Conservation (phyloP, 768 basidiomycete genomes). For the Trametes elegans region DNA sequence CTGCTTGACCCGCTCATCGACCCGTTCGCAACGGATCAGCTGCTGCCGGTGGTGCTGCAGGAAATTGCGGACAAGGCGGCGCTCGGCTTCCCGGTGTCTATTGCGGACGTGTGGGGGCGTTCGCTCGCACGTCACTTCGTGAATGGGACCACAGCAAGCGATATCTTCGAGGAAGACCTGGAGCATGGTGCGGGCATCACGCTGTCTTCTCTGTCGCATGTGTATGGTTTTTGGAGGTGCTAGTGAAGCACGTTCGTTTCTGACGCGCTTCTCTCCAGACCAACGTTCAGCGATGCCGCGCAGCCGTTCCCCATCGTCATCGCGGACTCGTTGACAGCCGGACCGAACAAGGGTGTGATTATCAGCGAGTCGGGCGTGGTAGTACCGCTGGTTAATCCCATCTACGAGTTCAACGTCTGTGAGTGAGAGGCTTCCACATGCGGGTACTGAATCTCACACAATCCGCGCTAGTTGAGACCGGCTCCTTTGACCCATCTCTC, state of each 20-base stretch:
- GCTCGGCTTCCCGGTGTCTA: slow-evolving; percentile 25
- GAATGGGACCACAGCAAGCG: slow-evolving; percentile 55
- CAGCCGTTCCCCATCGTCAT: slow-evolving; percentile 70
- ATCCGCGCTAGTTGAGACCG: slow-evolving; percentile 63
- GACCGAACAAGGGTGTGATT: slow-evolving; percentile 39
- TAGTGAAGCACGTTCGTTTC: background rate
- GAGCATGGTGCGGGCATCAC: slow-evolving; percentile 73
- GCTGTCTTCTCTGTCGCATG: slow-evolving; percentile 53
- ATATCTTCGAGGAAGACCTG: slow-evolving; percentile 59
- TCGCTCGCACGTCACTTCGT: slow-evolving; percentile 73
- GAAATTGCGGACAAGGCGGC: slow-evolving; percentile 53
- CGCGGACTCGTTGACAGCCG: slow-evolving; percentile 49
- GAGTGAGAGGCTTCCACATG: background rate
- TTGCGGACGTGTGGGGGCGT: slow-evolving; percentile 64
- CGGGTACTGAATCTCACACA: slow-evolving; percentile 31
- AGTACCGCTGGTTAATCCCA: slow-evolving; percentile 33
- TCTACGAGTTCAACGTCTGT: slow-evolving; percentile 34
- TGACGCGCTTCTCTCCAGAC: slow-evolving; percentile 29
- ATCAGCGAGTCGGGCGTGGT: slow-evolving; percentile 55
- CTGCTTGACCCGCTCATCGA: slow-evolving; percentile 46
- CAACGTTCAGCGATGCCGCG: slow-evolving; percentile 46
- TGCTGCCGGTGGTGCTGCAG: slow-evolving; percentile 56
- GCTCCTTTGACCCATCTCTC: slow-evolving; percentile 70
- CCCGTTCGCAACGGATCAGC: slow-evolving; percentile 50
- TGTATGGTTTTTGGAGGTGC: slow-evolving; percentile 18